Conservation (phyloP, 345 rosid species). For the Hypericum perforatum region DNA sequence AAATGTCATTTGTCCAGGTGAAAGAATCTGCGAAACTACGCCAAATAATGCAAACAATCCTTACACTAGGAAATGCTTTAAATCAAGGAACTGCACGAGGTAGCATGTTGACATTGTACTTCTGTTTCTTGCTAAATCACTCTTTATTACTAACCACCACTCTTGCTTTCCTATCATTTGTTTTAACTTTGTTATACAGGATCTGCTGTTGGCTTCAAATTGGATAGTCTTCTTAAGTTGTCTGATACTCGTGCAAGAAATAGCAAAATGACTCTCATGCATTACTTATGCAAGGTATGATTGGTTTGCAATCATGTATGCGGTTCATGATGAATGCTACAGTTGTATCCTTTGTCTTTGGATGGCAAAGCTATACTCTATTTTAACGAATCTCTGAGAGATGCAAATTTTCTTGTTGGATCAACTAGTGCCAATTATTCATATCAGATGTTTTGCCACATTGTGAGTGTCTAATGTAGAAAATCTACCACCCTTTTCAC, state of each 20-base stretch:
- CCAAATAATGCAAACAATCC: conserved; percentile 95
- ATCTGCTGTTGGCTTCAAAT: conserved; percentile 93
- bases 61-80: conserved; percentile 92
- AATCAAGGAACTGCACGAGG: conserved; percentile 99
- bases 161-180: background rate
- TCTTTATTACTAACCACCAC: background rate
- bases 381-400: no score
- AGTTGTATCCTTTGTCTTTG: background rate
- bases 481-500: no score
- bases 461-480: no score
- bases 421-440: no score
- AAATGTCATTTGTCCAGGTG: conserved; percentile 44
- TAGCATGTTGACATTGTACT: conserved; percentile 14
- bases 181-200: conserved; percentile 35
- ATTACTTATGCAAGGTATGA: conserved; percentile 91
- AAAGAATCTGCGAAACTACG: conserved; percentile 87
- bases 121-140: background rate
- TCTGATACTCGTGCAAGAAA: conserved; percentile 96
- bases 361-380: no score
- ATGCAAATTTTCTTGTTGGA: no score
- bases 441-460: no score
- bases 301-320: background rate
- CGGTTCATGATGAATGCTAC: background rate
- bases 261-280: conserved; percentile 94
- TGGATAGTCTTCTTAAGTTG: conserved; percentile 92